phyloP scores from a whole-genome alignment of 805 yeast genomes.

The Metschnikowia similis region DNA sequence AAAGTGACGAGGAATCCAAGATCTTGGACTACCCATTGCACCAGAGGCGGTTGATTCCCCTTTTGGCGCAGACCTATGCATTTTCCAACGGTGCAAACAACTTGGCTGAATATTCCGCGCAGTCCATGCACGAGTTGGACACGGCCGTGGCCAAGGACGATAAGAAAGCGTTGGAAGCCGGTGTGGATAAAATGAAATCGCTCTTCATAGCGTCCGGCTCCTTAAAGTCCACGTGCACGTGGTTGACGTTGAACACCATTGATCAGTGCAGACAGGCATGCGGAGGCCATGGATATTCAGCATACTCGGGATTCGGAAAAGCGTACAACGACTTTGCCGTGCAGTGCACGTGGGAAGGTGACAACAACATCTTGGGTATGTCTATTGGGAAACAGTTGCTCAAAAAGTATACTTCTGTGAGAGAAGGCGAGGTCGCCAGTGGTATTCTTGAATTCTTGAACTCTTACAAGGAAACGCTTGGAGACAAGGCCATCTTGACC shows the following conservation, averaged over 20 bases:
- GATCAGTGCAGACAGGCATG: slow-evolving; percentile 91
- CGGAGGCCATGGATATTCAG: slow-evolving; percentile 95
- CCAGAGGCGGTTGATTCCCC: slow-evolving; percentile 84
- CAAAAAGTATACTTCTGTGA: slow-evolving; percentile 41
- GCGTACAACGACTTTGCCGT: slow-evolving; percentile 94
- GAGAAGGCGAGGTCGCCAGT: slow-evolving; percentile 38
- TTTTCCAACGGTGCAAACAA: slow-evolving; percentile 67
- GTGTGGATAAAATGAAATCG: slow-evolving; percentile 65
- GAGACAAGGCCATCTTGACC: slow-evolving; percentile 28
- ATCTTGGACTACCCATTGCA: slow-evolving; percentile 84
- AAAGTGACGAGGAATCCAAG: slow-evolving; percentile 55
- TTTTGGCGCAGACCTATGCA: slow-evolving; percentile 72
- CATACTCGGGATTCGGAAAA: slow-evolving; percentile 88
- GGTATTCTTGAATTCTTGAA: slow-evolving; percentile 44
- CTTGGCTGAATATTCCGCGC: slow-evolving; percentile 49
- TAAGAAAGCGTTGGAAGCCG: slow-evolving; percentile 39
- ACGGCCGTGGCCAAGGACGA: slow-evolving; percentile 46
- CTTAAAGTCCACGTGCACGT: slow-evolving; percentile 82
- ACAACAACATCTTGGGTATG: slow-evolving; percentile 80
- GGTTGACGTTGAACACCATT: slow-evolving; percentile 76
- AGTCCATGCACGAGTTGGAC: slow-evolving; percentile 52
- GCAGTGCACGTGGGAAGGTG: slow-evolving; percentile 99
- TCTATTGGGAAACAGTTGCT: slow-evolving; percentile 77
- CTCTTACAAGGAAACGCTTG: slow-evolving; percentile 23
- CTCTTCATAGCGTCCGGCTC: slow-evolving; percentile 84